phyloP scores from a whole-genome alignment of 805 yeast genomes.

The Saccharomyces paradoxus region DNA sequence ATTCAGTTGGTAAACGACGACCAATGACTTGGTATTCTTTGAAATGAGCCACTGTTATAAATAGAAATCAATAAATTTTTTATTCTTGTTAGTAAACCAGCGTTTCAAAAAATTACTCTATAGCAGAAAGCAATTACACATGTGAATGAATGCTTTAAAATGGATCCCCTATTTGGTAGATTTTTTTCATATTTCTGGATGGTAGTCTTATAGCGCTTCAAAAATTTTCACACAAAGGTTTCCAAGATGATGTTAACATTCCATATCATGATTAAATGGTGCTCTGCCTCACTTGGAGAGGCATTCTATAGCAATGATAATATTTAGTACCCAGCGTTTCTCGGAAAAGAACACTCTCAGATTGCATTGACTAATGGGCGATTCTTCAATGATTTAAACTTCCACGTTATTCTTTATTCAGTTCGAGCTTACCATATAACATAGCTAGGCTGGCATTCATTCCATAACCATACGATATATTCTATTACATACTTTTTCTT shows the following conservation, averaged over 20 bases:
- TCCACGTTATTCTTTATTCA: background rate
- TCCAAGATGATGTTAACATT: too few relatives aligned
- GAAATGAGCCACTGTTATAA: constrained; percentile 74
- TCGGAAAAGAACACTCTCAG: background rate
- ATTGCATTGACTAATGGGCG: background rate
- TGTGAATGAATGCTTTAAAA: background rate
- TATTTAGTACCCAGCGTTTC: background rate
- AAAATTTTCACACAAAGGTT: too few relatives aligned
- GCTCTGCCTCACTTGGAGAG: too few relatives aligned
- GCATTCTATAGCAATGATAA: background rate
- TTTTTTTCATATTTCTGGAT: background rate
- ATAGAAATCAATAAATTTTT: background rate
- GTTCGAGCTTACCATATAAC: background rate
- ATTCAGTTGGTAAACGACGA: constrained; percentile 98
- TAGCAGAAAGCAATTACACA: background rate
- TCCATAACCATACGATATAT: background rate
- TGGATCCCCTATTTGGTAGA: background rate
- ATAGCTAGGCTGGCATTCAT: background rate
- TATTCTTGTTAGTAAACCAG: background rate
- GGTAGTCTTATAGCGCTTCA: background rate
- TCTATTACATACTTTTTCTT: constrained; percentile 20
- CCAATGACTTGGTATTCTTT: constrained; percentile 99
- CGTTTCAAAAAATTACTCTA: background rate
- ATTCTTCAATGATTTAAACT: background rate
- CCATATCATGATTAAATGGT: too few relatives aligned